phyloP scores from a whole-genome alignment of 768 basidiomycete species.

The Russula compacta region DNA sequence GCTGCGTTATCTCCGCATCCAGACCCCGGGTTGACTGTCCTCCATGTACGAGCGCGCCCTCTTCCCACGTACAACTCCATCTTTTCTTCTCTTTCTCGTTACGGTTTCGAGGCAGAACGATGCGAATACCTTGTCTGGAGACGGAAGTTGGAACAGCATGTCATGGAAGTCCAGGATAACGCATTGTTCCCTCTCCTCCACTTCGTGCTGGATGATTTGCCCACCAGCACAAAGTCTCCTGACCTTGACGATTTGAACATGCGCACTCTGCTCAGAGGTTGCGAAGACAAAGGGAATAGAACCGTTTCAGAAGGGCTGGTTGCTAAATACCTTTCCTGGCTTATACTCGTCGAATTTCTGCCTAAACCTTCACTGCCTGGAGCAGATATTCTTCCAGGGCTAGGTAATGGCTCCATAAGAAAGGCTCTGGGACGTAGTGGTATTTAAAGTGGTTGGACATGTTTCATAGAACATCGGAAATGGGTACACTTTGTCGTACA shows the following conservation, averaged over 20 bases:
- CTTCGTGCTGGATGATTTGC: slow-evolving; percentile 94
- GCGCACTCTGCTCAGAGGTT: slow-evolving; percentile 39
- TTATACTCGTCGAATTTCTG: slow-evolving; percentile 78
- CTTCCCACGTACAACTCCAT: slow-evolving; percentile 85
- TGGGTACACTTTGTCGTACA: background rate
- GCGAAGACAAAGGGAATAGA: slow-evolving; percentile 31
- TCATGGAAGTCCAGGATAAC: slow-evolving; percentile 90
- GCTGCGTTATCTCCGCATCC: slow-evolving; percentile 57
- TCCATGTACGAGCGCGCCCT: slow-evolving; percentile 82
- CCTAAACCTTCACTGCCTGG: slow-evolving; percentile 37
- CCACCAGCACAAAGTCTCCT: slow-evolving; percentile 91
- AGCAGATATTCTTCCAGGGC: slow-evolving; percentile 40
- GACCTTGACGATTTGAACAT: slow-evolving; percentile 86
- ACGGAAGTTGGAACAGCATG: slow-evolving; percentile 86
- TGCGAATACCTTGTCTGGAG: slow-evolving; percentile 93
- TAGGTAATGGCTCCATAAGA: slow-evolving; percentile 33
- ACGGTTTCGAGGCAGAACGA: slow-evolving; percentile 70
- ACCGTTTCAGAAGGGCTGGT: slow-evolving; percentile 73
- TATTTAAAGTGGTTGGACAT: slow-evolving; percentile 4
- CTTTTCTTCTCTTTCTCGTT: slow-evolving; percentile 58
- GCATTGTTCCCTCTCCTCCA: slow-evolving; percentile 95
- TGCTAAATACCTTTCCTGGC: slow-evolving; percentile 89
- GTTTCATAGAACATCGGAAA: background rate
- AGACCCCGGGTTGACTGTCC: slow-evolving; percentile 39
- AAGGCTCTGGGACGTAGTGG: slow-evolving; percentile 69